phyloP scores from a whole-genome alignment of 164 flowering plant species.

The Euptelea pleiosperma region DNA sequence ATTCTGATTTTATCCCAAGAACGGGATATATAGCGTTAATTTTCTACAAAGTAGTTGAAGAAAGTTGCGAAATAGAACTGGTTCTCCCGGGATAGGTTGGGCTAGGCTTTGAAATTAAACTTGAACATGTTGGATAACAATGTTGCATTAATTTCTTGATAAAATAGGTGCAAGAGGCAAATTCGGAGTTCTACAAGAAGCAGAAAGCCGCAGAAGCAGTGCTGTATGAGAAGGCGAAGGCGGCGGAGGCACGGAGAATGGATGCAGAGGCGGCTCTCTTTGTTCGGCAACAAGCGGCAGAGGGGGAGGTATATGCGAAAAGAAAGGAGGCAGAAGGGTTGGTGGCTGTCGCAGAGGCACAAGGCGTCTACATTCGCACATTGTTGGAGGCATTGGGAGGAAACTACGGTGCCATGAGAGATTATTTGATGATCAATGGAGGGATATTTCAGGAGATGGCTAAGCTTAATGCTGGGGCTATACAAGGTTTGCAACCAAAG shows the following conservation, averaged over 20 bases:
- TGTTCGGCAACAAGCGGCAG: conserved; percentile 23
- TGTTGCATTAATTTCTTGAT: too few species aligned
- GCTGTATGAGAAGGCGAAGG: conserved; percentile 8
- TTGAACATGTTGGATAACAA: too few species aligned
- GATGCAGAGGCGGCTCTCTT: conserved; percentile 26
- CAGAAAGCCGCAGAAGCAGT: conserved; percentile 7
- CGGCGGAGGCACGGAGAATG: neutral
- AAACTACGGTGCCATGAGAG: conserved; percentile 30
- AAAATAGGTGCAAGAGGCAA: conserved; percentile 41
- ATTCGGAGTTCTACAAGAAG: too few species aligned
- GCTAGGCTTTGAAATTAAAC: too few species aligned
- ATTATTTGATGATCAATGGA: conserved; percentile 33
- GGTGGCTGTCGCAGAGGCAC: conserved; percentile 21
- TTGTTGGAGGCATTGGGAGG: conserved; percentile 24
- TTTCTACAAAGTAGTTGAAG: too few species aligned
- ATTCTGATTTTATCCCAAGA: too few species aligned
- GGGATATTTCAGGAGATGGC: conserved; percentile 37
- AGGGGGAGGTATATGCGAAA: conserved; percentile 30
- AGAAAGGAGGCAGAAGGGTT: conserved; percentile 34
- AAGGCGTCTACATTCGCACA: conserved; percentile 21
- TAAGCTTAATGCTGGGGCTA: conserved; percentile 29
- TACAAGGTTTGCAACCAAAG: conserved; percentile 34
- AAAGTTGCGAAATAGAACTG: too few species aligned
- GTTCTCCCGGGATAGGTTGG: too few species aligned
- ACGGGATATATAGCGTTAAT: too few species aligned